A percentile compares a stretch with the other conserved stretches of the same genome.
Evolutionary conservation across 176 grass and related monocot species (phyloP).

Genomic region (Musa troglodytarum): DNA sequence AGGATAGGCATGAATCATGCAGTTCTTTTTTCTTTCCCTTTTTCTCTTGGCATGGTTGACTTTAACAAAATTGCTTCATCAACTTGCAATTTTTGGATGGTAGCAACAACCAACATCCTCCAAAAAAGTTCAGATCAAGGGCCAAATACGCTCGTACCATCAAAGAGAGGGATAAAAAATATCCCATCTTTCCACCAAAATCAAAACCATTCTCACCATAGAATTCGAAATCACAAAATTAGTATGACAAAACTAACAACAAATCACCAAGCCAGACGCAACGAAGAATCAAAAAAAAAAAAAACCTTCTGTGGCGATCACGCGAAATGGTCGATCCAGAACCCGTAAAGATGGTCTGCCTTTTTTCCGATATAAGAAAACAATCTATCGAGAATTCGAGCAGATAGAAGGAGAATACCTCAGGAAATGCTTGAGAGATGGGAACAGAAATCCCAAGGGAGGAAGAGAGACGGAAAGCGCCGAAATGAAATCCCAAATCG

Average conservation of each 20-base stretch:
- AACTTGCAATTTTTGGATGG: not conserved
- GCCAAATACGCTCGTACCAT: not conserved
- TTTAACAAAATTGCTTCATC: not conserved
- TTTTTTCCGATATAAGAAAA: not conserved
- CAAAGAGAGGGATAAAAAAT: not conserved
- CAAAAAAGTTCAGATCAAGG: not conserved
- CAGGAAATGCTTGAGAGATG: not conserved
- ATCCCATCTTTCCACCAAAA: not conserved
- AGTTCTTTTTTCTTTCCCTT: not conserved
- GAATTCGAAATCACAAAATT: not conserved
- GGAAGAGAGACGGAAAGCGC: not conserved
- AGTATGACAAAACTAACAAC: not conserved
- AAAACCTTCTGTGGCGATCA: not conserved
- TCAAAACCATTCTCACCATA: not conserved
- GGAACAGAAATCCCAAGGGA: not conserved
- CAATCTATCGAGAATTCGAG: not conserved
- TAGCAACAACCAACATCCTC: not conserved
- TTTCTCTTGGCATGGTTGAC: not conserved
- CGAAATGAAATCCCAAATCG: constrained; percentile 6
- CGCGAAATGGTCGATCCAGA: not conserved
- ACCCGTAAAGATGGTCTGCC: not conserved
- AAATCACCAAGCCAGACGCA: not conserved
- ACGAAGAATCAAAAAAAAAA: not conserved
- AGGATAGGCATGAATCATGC: not conserved
- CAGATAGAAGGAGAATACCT: not conserved